phyloP scores from a whole-genome alignment of 306 rosid genomes.

The Lupinus albus region DNA sequence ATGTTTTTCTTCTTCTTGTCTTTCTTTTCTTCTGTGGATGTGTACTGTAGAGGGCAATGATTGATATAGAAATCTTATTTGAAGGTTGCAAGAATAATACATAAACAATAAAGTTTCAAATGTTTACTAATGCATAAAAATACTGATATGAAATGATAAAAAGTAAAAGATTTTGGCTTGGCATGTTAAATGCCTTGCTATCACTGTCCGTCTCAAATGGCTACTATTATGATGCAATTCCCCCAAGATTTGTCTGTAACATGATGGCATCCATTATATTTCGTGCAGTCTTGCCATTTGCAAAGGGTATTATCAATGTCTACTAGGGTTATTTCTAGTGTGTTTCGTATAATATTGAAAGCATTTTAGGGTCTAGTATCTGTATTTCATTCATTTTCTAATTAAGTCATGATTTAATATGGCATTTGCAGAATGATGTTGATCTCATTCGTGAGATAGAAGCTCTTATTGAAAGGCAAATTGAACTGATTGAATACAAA shows the following conservation, averaged over 20 bases:
- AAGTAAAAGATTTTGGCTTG: not conserved
- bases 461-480: conserved; percentile 59
- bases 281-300: not conserved
- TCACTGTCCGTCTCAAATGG: not conserved
- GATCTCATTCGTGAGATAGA: conserved; percentile 73
- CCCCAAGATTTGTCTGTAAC: not conserved
- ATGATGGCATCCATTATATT: not conserved
- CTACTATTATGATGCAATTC: not conserved
- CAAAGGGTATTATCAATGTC: not conserved
- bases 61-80: not conserved
- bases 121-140: not conserved
- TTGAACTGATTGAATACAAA: conserved; percentile 71
- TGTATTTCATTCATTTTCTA: conserved; percentile 31
- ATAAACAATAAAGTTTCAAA: not conserved
- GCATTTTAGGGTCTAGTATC: conserved; percentile 26
- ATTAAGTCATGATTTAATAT: conserved; percentile 12
- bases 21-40: not conserved
- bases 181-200: not conserved
- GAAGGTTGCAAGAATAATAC: not conserved
- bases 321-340: not conserved
- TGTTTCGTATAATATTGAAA: not conserved
- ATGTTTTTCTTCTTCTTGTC: not conserved
- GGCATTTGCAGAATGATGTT: conserved; percentile 66
- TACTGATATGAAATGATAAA: not conserved
- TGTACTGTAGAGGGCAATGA: not conserved